Evolutionary conservation across 192 early-diverging fungal genomes (phyloP).

Genomic region (Backusella luteola): DNA sequence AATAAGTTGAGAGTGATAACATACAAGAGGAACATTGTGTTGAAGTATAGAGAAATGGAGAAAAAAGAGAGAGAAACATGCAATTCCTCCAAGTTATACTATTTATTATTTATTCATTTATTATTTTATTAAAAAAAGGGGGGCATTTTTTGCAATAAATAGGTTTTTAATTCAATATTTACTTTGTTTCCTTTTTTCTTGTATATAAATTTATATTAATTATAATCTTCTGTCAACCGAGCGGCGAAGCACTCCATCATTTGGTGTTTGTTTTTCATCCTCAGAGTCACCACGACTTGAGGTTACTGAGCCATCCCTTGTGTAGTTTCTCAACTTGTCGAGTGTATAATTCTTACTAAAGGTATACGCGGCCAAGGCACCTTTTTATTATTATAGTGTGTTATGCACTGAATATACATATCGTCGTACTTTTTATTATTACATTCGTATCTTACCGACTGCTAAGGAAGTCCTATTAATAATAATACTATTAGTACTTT

Average conservation of each 20-base stretch:
- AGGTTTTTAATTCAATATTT: not conserved
- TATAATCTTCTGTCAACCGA: conserved; percentile 15
- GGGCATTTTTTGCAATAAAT: conserved; percentile 1
- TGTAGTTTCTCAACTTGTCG: not conserved
- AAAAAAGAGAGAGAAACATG: not conserved
- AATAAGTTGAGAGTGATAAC: not conserved
- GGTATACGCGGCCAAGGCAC: not conserved
- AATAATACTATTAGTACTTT: not conserved
- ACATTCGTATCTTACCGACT: conserved; percentile 2
- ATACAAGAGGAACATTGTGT: not conserved
- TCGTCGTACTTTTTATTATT: not conserved
- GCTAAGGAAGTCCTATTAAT: conserved; percentile 3
- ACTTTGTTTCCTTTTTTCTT: not conserved
- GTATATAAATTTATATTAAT: not conserved
- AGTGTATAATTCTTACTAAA: conserved; percentile 12
- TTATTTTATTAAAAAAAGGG: not conserved
- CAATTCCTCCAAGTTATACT: not conserved
- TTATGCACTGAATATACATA: not conserved
- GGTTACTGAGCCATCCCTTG: conserved; percentile 1
- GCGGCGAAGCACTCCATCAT: conserved; percentile 4
- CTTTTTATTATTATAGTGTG: not conserved
- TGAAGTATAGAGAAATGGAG: not conserved
- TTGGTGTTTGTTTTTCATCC: not conserved
- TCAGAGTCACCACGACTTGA: not conserved
- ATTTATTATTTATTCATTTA: not conserved